Evolutionary conservation across 495 filamentous ascomycete species (phyloP).

Genomic region (Eremomyces bilateralis): DNA sequence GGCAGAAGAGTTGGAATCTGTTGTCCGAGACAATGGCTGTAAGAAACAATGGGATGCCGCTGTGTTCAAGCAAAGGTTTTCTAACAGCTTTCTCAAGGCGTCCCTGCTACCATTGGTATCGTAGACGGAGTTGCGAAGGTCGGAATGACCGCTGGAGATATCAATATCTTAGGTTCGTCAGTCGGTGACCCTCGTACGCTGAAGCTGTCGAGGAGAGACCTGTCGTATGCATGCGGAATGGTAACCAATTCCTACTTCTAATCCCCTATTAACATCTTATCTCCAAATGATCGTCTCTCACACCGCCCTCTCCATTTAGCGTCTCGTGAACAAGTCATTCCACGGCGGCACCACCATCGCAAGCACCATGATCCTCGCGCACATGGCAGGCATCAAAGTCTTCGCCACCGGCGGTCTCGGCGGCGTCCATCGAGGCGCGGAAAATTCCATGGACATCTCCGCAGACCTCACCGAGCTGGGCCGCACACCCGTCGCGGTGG

Average conservation of each 20-base stretch:
- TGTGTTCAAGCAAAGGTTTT: too few relatives aligned
- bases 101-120: slow-evolving; percentile 84
- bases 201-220: slow-evolving; percentile 73
- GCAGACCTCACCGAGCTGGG: slow-evolving; percentile 90
- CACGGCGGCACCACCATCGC: slow-evolving; percentile 86
- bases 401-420: slow-evolving; percentile 77
- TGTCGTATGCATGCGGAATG: slow-evolving; percentile 60
- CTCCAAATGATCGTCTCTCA: background rate
- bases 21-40: slow-evolving; percentile 59
- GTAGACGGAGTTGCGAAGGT: slow-evolving; percentile 62
- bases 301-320: slow-evolving; percentile 20
- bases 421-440: slow-evolving; percentile 80
- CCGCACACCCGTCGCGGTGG: slow-evolving; percentile 71
- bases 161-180: slow-evolving; percentile 45
- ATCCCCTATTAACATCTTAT: background rate
- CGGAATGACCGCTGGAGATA: slow-evolving; percentile 45
- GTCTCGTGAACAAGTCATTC: slow-evolving; percentile 37
- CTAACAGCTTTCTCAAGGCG: too few relatives aligned
- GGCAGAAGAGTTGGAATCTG: slow-evolving; percentile 43
- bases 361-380: slow-evolving; percentile 76
- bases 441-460: slow-evolving; percentile 76
- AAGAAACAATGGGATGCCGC: too few relatives aligned
- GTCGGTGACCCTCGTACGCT: slow-evolving; percentile 37
- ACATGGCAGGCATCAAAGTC: slow-evolving; percentile 71
- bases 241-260: slow-evolving; percentile 23